phyloP scores from a whole-genome alignment of 2,329 filamentous ascomycete species.

The Mycogone perniciosa region DNA sequence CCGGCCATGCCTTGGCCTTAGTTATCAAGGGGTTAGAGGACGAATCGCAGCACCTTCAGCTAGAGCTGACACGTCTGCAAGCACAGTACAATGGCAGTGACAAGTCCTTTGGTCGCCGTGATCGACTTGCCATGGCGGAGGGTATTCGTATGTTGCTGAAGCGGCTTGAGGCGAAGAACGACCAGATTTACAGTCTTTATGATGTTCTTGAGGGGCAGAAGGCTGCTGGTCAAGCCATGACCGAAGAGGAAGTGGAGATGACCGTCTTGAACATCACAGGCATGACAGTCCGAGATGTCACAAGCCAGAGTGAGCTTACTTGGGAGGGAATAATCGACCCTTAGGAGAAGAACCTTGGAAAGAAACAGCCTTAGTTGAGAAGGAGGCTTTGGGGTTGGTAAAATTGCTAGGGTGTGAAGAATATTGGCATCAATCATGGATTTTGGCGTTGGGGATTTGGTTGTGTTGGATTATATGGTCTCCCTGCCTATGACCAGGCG shows the following conservation, averaged over 20 bases:
- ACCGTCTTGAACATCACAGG: slow-evolving; percentile 53
- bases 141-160: slow-evolving; percentile 56
- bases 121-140: slow-evolving; percentile 54
- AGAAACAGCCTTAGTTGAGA: too few relatives aligned
- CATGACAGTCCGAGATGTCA: slow-evolving; percentile 37
- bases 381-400: not conserved
- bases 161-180: slow-evolving; percentile 64
- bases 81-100: slow-evolving; percentile 60
- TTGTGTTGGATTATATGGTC: not conserved
- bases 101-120: slow-evolving; percentile 57
- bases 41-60: slow-evolving; percentile 70
- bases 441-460: slow-evolving; percentile 18
- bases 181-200: slow-evolving; percentile 75
- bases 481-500: not conserved
- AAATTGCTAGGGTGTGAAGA: not conserved
- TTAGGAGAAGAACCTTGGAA: slow-evolving; percentile 9
- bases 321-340: slow-evolving; percentile 35
- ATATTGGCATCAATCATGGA: slow-evolving; percentile 18
- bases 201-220: slow-evolving; percentile 81
- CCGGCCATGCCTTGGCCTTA: slow-evolving; percentile 67
- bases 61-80: slow-evolving; percentile 58
- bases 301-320: slow-evolving; percentile 32
- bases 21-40: slow-evolving; percentile 78
- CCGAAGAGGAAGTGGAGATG: slow-evolving; percentile 55
- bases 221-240: slow-evolving; percentile 56